Evolutionary conservation across 176 grass and related monocot genomes (phyloP), one percentile per base, ranked within the genome.

Genomic region (Oryza glaberrima): DNA sequence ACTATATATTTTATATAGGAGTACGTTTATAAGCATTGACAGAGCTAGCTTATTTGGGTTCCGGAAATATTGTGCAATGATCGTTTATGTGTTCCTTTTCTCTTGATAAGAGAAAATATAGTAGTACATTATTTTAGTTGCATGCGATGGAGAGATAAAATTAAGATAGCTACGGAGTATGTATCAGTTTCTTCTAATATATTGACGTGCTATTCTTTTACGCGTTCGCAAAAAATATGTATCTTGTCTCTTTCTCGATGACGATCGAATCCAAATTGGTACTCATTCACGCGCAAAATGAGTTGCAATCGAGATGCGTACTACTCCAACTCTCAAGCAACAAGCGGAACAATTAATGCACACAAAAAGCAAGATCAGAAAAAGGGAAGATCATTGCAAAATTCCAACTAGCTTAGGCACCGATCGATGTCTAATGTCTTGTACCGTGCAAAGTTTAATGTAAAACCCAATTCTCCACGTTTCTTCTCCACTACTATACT

Each of bases 371-470:
- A 65, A 12, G 17, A 32, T 61, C 56, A 22, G 64, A 20, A 3
- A 49, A 72, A n/a, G 26, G 36, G 28, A 77, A 22, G 34, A 65
- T 36, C 35, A 67, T 10, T 44, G 52, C 80, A 72, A 35, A 78
- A 71, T 63, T 35, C 48, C 34, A 58, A 44, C 14, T 6, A 10
- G 19, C 1, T 67, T 75, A 20, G 7, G 8, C 56, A 61, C 20
- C 56, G 7, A 22, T 61, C 19, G 8, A 56, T 10, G 4, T 49
- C 47, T 49, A 49, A 32, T 11, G 9, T 17, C n/a, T 45, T 78
- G 78, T 7, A 20, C 54, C 54, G 10, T 3, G n/a, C 64, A 72
- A 82, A 87, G 67, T 61, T 52, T 77, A 51, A 77, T 88, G 66
- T 80, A 72, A 72, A 78, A 67, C 68, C 75, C 0, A 32, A 78